phyloP scores from a whole-genome alignment of 768 basidiomycete species.

The Tulasnella sp. region DNA sequence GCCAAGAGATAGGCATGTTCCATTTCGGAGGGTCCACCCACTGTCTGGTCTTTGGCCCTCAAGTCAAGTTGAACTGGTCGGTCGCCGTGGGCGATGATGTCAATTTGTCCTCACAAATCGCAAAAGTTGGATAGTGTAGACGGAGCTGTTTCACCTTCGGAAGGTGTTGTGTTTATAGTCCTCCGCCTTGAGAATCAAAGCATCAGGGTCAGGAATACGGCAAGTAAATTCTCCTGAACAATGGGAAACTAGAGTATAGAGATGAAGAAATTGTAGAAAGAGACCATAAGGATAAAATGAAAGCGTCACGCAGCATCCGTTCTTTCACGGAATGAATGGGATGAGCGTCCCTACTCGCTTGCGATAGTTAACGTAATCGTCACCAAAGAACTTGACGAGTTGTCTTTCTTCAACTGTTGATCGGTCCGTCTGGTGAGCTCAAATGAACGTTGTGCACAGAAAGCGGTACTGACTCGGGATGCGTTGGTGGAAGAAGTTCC shows the following conservation, averaged over 20 bases:
- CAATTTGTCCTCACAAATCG: too few relatives aligned
- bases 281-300: neutral
- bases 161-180: too few relatives aligned
- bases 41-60: too few relatives aligned
- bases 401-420: slow-evolving; percentile 71
- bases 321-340: slow-evolving; percentile 66
- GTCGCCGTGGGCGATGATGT: too few relatives aligned
- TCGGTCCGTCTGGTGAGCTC: neutral
- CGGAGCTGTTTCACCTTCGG: too few relatives aligned
- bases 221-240: neutral
- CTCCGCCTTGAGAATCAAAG: too few relatives aligned
- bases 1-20: too few relatives aligned
- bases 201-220: neutral
- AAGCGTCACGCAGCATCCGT: neutral
- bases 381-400: slow-evolving; percentile 83
- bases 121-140: too few relatives aligned
- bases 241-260: neutral
- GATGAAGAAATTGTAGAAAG: neutral
- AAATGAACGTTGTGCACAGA: neutral
- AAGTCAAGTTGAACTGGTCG: too few relatives aligned
- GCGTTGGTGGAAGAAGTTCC: slow-evolving; percentile 81
- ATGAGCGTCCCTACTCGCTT: slow-evolving; percentile 78
- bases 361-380: slow-evolving; percentile 76
- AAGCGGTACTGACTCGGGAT: slow-evolving; percentile 61
- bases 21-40: too few relatives aligned